These are phyloP conservation scores for Carpinus fangiana DNA, from an alignment of 306 rosid species.

Conservation along the genomic window DNA sequence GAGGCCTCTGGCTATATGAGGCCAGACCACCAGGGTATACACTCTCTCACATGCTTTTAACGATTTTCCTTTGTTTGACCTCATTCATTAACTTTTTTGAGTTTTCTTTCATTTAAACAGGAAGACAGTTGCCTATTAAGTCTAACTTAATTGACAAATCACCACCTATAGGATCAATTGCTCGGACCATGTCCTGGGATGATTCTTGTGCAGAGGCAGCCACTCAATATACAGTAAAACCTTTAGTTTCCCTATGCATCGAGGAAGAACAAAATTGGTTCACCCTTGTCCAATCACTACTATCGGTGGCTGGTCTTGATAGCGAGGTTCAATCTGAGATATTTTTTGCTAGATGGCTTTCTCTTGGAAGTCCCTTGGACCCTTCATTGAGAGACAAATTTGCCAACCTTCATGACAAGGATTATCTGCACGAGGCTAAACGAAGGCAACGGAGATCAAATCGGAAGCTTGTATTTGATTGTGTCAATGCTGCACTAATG, in stretches of 20 bases:
- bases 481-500: slow-evolving; percentile 55
- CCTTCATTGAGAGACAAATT: slow-evolving; percentile 79
- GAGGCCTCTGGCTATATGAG: slow-evolving; percentile 42
- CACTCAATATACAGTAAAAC: slow-evolving; percentile 48
- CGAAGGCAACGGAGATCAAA: slow-evolving; percentile 70
- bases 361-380: slow-evolving; percentile 75
- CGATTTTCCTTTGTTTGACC: slow-evolving; percentile 6
- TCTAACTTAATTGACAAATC: slow-evolving; percentile 93
- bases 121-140: slow-evolving; percentile 38
- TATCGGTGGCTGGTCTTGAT: slow-evolving; percentile 66
- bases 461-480: slow-evolving; percentile 78
- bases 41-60: slow-evolving; percentile 4
- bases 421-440: slow-evolving; percentile 63
- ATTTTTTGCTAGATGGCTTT: slow-evolving; percentile 55
- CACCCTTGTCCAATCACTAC: slow-evolving; percentile 54
- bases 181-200: slow-evolving; percentile 82
- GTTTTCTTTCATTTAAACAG: slow-evolving; percentile 39
- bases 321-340: slow-evolving; percentile 40
- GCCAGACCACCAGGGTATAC: slow-evolving; percentile 49
- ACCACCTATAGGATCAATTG: slow-evolving; percentile 89
- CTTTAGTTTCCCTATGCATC: slow-evolving; percentile 47
- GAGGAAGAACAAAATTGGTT: slow-evolving; percentile 74
- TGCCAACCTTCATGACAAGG: slow-evolving; percentile 46
- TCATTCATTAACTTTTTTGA: slow-evolving; percentile 14
- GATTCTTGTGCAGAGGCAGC: slow-evolving; percentile 57